Conservation (phyloP, 371 early-diverging fungal genomes). For the Zychaea mexicana region DNA sequence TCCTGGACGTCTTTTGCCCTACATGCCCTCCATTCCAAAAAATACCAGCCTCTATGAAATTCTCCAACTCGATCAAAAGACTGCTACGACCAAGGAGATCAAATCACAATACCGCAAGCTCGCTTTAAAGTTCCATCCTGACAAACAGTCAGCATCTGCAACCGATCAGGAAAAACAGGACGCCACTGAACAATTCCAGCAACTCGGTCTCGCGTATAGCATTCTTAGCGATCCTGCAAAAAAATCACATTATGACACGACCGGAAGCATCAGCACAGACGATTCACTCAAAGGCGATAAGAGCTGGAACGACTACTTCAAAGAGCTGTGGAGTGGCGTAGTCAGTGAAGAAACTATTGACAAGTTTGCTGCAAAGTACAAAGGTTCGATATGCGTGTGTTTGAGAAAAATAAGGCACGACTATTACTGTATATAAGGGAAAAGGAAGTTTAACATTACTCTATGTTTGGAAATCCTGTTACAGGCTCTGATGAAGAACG, state of each 20-base stretch:
- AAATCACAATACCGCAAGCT: conserved; percentile 87
- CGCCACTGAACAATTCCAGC: conserved; percentile 82
- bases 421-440: too few relatives aligned
- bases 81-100: conserved; percentile 68
- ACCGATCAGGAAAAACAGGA: conserved; percentile 68
- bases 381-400: conserved; percentile 38
- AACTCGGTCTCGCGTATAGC: conserved; percentile 82
- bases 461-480: too few relatives aligned
- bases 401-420: neutral
- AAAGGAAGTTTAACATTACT: neutral
- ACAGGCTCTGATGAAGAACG: conserved; percentile 84
- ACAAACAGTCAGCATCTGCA: conserved; percentile 68
- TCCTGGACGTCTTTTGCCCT: too few relatives aligned
- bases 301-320: conserved; percentile 85
- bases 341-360: conserved; percentile 80
- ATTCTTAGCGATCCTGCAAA: conserved; percentile 80
- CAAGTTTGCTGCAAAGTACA: conserved; percentile 67
- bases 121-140: conserved; percentile 80
- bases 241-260: conserved; percentile 77
- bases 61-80: conserved; percentile 62
- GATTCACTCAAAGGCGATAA: conserved; percentile 54
- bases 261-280: conserved; percentile 44
- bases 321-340: conserved; percentile 77
- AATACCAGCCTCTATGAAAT: conserved; percentile 54
- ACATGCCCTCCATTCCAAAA: conserved; percentile 16